Evolutionary conservation across 2,329 filamentous ascomycete genomes (phyloP).

Genomic region (Venturia aucupariae): DNA sequence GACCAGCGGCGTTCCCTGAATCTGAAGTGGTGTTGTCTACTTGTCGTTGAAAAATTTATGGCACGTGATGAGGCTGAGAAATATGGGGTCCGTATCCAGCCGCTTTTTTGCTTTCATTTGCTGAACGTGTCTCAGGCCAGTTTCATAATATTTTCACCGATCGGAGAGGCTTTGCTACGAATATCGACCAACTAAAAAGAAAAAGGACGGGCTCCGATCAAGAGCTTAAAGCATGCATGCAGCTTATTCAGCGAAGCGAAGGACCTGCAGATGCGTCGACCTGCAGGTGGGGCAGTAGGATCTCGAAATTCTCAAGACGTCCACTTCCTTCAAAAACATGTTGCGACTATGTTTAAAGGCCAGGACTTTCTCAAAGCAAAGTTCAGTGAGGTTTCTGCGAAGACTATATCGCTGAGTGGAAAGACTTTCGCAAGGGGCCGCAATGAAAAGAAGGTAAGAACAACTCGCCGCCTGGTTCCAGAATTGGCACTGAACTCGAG

Average conservation of each 20-base stretch:
- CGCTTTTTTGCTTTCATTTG: too few species aligned
- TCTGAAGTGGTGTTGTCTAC: too few species aligned
- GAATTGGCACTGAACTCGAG: not conserved
- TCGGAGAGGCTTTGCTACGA: too few species aligned
- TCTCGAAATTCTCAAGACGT: not conserved
- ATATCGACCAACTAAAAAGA: too few species aligned
- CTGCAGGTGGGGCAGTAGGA: not conserved
- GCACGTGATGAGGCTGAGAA: too few species aligned
- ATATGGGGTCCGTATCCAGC: too few species aligned
- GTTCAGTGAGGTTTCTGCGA: conserved; percentile 14
- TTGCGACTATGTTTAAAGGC: not conserved
- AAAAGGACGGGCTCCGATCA: too few species aligned
- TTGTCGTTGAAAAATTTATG: too few species aligned
- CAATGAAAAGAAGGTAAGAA: conserved; percentile 12
- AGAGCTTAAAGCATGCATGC: not conserved
- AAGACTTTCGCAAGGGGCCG: conserved; percentile 9
- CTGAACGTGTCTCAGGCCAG: too few species aligned
- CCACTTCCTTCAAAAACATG: not conserved
- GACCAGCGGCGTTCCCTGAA: too few species aligned
- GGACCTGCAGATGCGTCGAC: not conserved
- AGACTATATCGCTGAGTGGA: conserved; percentile 13
- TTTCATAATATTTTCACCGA: too few species aligned
- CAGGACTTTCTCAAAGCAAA: conserved; percentile 10
- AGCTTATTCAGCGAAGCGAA: not conserved
- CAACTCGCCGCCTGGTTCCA: not conserved